Percentiles rank a stretch among this genome's conserved stretches.
phyloP scores from a whole-genome alignment of 345 rosid genomes.

The Citrus mangshanensis region DNA sequence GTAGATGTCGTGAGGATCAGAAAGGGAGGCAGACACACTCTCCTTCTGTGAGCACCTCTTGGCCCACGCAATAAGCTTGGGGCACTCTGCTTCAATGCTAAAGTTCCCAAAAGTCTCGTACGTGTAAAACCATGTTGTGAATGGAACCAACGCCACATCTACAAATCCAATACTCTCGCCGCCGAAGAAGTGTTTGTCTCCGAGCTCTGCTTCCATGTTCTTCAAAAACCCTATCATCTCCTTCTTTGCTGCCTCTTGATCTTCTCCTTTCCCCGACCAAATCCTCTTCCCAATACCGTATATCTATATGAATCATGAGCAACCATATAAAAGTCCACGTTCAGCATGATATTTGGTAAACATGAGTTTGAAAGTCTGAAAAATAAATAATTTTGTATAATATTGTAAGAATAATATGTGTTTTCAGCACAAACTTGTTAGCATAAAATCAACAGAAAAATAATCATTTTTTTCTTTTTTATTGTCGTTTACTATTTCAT shows the following conservation, averaged over 20 bases:
- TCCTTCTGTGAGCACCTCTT: background rate
- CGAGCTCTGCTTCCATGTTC: background rate
- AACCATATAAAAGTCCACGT: too few relatives aligned
- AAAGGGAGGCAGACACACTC: background rate
- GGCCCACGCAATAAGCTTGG: background rate
- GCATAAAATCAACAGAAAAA: background rate
- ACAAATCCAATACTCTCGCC: background rate
- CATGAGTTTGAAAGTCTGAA: too few relatives aligned
- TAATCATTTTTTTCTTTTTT: too few relatives aligned
- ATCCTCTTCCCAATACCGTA: background rate
- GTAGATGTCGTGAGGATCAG: background rate
- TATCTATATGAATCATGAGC: background rate
- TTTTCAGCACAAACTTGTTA: too few relatives aligned
- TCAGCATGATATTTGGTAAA: too few relatives aligned
- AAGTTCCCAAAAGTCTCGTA: background rate
- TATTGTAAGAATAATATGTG: too few relatives aligned
- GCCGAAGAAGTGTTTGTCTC: background rate
- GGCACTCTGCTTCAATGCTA: conserved; percentile 5
- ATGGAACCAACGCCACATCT: background rate
- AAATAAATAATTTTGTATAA: too few relatives aligned
- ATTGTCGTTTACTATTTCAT: too few relatives aligned
- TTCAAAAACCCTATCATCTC: background rate
- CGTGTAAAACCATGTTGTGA: background rate
- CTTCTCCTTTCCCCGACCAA: background rate
- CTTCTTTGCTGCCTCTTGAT: background rate